These are phyloP conservation scores for Geotrichum europaeum DNA, from an alignment of 1,139 yeast genomes.

Conservation along the genomic window DNA sequence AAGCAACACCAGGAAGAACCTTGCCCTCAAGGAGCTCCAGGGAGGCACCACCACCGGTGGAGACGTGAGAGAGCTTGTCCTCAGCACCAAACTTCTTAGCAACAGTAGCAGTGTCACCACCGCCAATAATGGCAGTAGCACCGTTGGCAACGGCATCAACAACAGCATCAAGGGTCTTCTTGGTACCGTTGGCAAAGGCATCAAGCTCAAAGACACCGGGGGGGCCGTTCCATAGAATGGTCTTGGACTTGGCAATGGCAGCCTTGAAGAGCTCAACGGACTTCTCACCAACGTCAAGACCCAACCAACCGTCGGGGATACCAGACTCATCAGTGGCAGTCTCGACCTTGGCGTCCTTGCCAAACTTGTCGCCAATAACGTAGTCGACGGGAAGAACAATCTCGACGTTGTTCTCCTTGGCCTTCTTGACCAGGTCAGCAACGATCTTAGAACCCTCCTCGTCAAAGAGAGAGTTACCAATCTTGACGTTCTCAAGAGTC, in stretches of 20 bases:
- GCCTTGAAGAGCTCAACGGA: conserved; percentile 67
- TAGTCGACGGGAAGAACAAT: conserved; percentile 89
- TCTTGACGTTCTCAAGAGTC: conserved; percentile 70
- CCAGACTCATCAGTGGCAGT: conserved; percentile 80
- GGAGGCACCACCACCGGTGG: conserved; percentile 99
- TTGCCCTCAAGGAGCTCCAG: conserved; percentile 96
- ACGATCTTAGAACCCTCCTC: conserved; percentile 92
- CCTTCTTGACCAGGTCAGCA: conserved; percentile 82
- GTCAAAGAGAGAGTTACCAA: conserved; percentile 87
- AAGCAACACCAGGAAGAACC: conserved; percentile 93
- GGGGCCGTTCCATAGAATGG: conserved; percentile 98
- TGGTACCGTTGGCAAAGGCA: conserved; percentile 82
- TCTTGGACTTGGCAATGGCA: conserved; percentile 85
- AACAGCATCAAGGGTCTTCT: conserved; percentile 77
- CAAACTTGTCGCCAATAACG: conserved; percentile 88
- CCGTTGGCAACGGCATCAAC: conserved; percentile 81
- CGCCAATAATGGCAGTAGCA: conserved; percentile 94
- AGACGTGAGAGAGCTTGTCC: conserved; percentile 91
- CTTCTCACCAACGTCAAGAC: conserved; percentile 91
- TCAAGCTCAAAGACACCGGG: conserved; percentile 99
- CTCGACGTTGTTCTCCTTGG: conserved; percentile 89
- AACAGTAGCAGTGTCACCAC: conserved; percentile 99
- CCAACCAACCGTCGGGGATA: conserved; percentile 90
- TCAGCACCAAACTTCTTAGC: conserved; percentile 96
- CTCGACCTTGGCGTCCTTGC: conserved; percentile 79